Percentiles rank a stretch among this genome's conserved stretches.
Evolutionary conservation across 176 grass and related monocot species (phyloP).

Genomic region (Carex littledalei): DNA sequence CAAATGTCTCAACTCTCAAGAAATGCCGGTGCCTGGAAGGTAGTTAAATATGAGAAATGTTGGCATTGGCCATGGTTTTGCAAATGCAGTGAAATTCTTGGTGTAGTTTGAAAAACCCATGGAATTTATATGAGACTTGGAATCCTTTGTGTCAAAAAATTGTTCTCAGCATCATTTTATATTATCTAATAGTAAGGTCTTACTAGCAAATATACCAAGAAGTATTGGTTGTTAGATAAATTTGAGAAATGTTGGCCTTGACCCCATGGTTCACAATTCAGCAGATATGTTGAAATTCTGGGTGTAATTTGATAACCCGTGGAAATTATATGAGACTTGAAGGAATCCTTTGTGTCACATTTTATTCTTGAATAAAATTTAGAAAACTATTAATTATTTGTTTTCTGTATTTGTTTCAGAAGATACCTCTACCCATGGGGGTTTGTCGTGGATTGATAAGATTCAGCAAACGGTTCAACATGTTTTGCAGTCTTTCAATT

Average conservation of each 20-base stretch:
- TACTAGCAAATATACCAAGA: not conserved
- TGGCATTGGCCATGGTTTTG: not conserved
- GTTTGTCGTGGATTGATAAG: conserved; percentile 78
- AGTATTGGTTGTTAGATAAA: not conserved
- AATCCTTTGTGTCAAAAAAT: not conserved
- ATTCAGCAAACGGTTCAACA: conserved; percentile 77
- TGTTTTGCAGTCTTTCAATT: conserved; percentile 81
- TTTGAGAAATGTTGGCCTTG: not conserved
- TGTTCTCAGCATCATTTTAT: not conserved
- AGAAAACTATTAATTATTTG: not conserved
- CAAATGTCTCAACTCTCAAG: not conserved
- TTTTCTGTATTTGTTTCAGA: conserved; percentile 24
- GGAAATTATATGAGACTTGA: not conserved
- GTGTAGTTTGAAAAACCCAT: not conserved
- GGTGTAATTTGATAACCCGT: not conserved
- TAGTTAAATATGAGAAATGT: not conserved
- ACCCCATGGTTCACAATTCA: not conserved
- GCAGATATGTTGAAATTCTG: not conserved
- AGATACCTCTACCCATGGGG: conserved; percentile 41
- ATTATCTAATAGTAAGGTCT: not conserved
- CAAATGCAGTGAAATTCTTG: not conserved
- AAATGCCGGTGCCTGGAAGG: not conserved
- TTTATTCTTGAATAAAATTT: not conserved
- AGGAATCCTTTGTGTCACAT: not conserved
- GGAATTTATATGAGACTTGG: not conserved